Evolutionary conservation across 164 flowering plant species (phyloP).

Genomic region (Sextonia rubra): DNA sequence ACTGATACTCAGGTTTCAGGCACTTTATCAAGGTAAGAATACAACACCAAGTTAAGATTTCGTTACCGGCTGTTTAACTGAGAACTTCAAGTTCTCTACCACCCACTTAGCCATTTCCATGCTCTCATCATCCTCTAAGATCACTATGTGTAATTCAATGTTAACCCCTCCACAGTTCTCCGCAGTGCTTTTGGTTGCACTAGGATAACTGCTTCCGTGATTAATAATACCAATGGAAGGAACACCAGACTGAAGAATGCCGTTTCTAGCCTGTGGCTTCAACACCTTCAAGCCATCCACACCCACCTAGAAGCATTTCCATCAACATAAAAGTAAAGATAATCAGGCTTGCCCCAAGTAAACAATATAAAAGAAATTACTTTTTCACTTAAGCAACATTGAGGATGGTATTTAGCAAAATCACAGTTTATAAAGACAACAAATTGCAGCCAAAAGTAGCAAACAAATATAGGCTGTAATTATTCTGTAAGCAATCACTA

Average conservation of each 20-base stretch:
- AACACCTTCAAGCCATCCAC: constrained; percentile 83
- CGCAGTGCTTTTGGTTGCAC: constrained; percentile 31
- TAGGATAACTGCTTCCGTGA: neutral
- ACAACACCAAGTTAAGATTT: neutral
- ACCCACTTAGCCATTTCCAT: constrained; percentile 53
- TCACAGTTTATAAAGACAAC: too few relatives aligned
- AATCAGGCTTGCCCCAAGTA: too few relatives aligned
- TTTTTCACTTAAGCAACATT: too few relatives aligned
- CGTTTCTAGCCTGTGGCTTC: constrained; percentile 55
- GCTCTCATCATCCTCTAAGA: constrained; percentile 37
- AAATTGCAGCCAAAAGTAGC: too few relatives aligned
- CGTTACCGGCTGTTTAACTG: constrained; percentile 83
- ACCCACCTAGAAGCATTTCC: constrained; percentile 50
- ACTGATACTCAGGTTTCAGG: neutral
- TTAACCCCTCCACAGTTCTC: constrained; percentile 57
- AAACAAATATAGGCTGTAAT: too few relatives aligned
- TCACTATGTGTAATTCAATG: constrained; percentile 51
- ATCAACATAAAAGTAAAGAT: too few relatives aligned
- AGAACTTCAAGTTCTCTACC: constrained; percentile 73
- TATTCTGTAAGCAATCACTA: too few relatives aligned
- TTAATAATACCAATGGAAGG: constrained; percentile 10
- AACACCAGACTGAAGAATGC: constrained; percentile 18
- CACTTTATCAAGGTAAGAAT: neutral
- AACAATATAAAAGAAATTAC: too few relatives aligned
- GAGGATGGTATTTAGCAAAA: too few relatives aligned